Conservation (phyloP, 345 rosid species). For the Raphanus sativus region DNA sequence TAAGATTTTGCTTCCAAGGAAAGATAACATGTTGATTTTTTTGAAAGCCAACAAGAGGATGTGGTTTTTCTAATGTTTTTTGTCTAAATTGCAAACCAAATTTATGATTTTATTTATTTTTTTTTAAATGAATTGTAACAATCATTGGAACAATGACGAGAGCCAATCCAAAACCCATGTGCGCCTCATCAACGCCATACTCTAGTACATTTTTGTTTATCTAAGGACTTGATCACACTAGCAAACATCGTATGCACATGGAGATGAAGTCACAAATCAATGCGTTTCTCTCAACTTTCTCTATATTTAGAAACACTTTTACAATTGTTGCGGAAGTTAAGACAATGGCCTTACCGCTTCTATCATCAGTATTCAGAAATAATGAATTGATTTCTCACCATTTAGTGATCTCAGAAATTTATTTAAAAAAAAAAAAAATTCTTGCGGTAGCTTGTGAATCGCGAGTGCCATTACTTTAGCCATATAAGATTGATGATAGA, state of each 20-base stretch:
- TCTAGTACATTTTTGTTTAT: background rate
- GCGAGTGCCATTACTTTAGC: too few relatives aligned
- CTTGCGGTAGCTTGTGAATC: too few relatives aligned
- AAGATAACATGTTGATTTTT: background rate
- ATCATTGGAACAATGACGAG: background rate
- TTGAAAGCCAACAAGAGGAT: background rate
- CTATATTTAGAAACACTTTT: background rate
- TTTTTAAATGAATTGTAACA: background rate
- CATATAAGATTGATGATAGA: too few relatives aligned
- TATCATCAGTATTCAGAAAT: background rate
- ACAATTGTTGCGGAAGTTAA: background rate
- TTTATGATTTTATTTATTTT: background rate
- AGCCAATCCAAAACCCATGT: conserved; percentile 5
- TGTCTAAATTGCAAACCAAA: background rate
- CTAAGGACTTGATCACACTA: background rate
- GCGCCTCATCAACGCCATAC: background rate
- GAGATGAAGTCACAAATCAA: background rate
- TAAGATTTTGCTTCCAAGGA: conserved; percentile 21
- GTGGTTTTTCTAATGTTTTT: background rate
- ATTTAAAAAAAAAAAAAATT: too few relatives aligned
- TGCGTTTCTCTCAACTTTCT: conserved; percentile 8
- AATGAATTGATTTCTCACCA: background rate
- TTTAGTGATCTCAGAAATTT: background rate
- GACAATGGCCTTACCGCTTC: background rate
- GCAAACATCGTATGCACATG: conserved; percentile 21